Evolutionary conservation across 305 asterid species (phyloP), one percentile per base, ranked within the genome.

Genomic region (Ajuga reptans): DNA sequence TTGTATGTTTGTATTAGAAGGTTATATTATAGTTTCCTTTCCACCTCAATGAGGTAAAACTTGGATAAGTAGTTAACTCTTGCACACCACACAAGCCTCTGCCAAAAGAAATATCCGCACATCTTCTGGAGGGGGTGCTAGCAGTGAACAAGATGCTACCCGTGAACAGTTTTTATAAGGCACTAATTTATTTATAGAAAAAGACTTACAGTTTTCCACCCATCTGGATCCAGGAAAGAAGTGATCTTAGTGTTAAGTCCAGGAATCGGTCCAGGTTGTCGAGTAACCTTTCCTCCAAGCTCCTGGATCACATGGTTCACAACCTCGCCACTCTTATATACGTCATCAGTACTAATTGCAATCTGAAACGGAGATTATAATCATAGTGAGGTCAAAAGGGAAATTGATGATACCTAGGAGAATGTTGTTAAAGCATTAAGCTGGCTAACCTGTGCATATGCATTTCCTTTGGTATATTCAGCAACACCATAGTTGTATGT

Each of bases 401-500:
- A 6, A 50, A 68, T 29, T n/a, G 15, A 34, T 18, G 27, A 42
- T 17, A 43, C 46, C 2, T 16, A 24, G 55, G 58, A 45, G 71
- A 59, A 52, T 12, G 47, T 18, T 64, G 36, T 65, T 18, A 33
- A 14, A 54, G 51, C 5, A 51, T 14, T 68, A 53, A 68, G 62
- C 72, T 21, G 27, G 27, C 27, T 54, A 65, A 92, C 98, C 98
- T 92, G 98, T 51, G 98, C 98, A 71, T 90, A 92, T 15, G 96
- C 98, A 82, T 85, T 92, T 76, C 98, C 97, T 80, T 92, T 90
- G 77, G 91, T 87, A 61, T 92, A 92, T 69, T 92, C 98, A 64
- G 95, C 77, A 65, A 90, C 97, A 53, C 97, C 98, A 69, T 92
- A 90, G 68, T 92, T 92, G 85, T 92, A 92, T 43, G 98, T 92